Evolutionary conservation across 192 early-diverging fungal genomes (phyloP), one percentile per base, ranked within the genome.

Genomic region (Podila clonocystis): DNA sequence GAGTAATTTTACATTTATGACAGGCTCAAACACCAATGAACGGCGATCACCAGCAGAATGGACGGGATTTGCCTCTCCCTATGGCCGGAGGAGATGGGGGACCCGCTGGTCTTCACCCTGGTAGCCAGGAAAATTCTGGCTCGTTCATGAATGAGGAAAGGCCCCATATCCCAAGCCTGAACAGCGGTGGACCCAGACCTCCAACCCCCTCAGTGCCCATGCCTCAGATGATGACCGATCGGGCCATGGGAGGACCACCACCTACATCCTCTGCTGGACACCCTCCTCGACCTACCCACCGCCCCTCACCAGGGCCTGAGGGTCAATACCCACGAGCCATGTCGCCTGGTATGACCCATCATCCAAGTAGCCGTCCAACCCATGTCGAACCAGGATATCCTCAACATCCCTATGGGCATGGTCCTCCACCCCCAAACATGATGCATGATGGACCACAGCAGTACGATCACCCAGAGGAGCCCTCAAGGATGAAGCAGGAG

Each of bases 211-310:
- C 58, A 34, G 70, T 65, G 3, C 65, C 62, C 20, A 80, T 80
- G 77, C 77, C 77, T 34, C 77, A 80, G 38, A 80, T 80, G 77
- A 73, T 80, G 66, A 67, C 77, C 19, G 65, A 65, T 9, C 68
- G 70, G 8, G 65, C 63, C 1, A 58, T 67, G 50, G 65, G 67
- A 4, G 65, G 66, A 45, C 75, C 63, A 11, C 68, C 75, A 28
- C 75, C 62, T 28, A 26, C 63, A 13, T 29, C 70, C 0, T 65
- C 70, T 49, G 50, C 50, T n/a, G 77, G 30, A 8, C 66, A 71
- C 9, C 70, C 63, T 28, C 3, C 45, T 19, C 77, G 77, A 13
- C 50, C 64, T 17, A 5, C 66, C 1, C 77, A 65, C 5, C 66
- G 70, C 2, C 58, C 58, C 2, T 73, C 70, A 28, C 70, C 77